These are phyloP conservation scores for Alternaria dauci DNA, from an alignment of 2,329 filamentous ascomycete genomes.

Conservation along the genomic window DNA sequence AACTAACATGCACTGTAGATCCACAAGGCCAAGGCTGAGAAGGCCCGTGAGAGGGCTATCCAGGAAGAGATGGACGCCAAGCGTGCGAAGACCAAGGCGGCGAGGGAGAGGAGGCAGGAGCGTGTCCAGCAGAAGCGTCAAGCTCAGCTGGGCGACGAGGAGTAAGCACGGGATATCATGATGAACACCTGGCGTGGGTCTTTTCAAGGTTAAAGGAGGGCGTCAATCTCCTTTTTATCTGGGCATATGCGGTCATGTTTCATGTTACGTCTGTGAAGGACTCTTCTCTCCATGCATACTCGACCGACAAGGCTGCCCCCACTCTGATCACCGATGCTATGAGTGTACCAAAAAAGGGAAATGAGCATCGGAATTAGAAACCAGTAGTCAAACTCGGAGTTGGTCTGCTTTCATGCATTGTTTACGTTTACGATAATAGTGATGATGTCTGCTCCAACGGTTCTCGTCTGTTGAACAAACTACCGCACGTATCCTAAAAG, in stretches of 20 bases:
- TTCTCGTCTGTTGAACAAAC: background rate
- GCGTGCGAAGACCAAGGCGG: conserved; percentile 99
- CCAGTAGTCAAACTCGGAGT: conserved; percentile 44
- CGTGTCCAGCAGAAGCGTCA: conserved; percentile 90
- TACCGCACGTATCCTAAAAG: background rate
- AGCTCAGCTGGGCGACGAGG: conserved; percentile 77
- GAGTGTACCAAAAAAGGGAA: conserved; percentile 48
- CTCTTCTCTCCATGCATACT: conserved; percentile 49
- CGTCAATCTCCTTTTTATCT: conserved; percentile 52
- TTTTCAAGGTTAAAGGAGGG: conserved; percentile 52
- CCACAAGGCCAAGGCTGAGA: conserved; percentile 99
- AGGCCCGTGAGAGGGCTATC: conserved; percentile 91
- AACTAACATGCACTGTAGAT: conserved; percentile 69
- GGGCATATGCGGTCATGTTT: conserved; percentile 56
- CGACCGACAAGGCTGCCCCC: conserved; percentile 45
- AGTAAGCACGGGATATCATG: conserved; percentile 50
- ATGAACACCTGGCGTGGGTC: conserved; percentile 53
- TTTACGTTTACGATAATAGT: conserved; percentile 4
- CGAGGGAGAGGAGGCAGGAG: conserved; percentile 97
- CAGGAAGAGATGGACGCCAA: conserved; percentile 99
- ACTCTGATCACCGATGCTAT: conserved; percentile 46
- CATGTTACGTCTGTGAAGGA: conserved; percentile 55
- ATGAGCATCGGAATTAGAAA: conserved; percentile 48
- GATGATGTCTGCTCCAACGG: conserved; percentile 1
- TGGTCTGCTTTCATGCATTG: conserved; percentile 28